These are phyloP conservation scores for Herpetospermum pedunculosum DNA, from an alignment of 306 rosid species.

Conservation along the genomic window DNA sequence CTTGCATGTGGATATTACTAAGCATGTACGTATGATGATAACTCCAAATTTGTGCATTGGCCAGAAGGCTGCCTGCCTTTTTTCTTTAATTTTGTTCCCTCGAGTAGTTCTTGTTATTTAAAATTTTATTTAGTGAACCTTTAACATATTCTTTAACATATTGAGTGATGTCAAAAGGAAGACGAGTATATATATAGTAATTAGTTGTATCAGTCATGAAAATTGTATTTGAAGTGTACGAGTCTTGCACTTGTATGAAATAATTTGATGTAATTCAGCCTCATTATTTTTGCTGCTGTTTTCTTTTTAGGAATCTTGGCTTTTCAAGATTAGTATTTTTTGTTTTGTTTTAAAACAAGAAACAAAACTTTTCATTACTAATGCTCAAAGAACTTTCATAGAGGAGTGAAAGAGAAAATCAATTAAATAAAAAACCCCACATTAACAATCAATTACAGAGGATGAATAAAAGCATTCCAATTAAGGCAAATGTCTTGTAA, in stretches of 20 bases:
- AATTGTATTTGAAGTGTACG: not conserved
- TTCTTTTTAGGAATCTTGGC: too few species aligned
- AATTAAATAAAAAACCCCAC: too few species aligned
- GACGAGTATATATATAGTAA: not conserved
- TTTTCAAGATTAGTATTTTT: too few species aligned
- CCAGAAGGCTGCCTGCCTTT: not conserved
- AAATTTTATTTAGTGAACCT: not conserved
- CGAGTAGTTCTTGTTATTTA: not conserved
- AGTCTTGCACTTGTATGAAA: not conserved
- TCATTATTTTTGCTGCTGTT: too few species aligned
- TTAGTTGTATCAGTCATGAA: not conserved
- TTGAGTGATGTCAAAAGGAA: not conserved
- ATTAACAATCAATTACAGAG: too few species aligned
- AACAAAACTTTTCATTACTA: too few species aligned
- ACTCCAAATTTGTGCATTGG: not conserved
- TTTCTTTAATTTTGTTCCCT: not conserved
- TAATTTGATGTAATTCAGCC: too few species aligned
- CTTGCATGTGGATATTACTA: constrained; percentile 72
- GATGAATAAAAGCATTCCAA: too few species aligned
- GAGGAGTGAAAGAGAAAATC: too few species aligned
- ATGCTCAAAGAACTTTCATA: too few species aligned
- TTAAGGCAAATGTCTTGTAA: too few species aligned
- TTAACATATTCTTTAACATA: not conserved
- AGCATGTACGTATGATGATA: constrained; percentile 47
- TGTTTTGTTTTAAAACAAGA: too few species aligned